Evolutionary conservation across 805 yeast genomes (phyloP), one percentile per base, ranked within the genome.

Genomic region (Huiozyma naganishii): DNA sequence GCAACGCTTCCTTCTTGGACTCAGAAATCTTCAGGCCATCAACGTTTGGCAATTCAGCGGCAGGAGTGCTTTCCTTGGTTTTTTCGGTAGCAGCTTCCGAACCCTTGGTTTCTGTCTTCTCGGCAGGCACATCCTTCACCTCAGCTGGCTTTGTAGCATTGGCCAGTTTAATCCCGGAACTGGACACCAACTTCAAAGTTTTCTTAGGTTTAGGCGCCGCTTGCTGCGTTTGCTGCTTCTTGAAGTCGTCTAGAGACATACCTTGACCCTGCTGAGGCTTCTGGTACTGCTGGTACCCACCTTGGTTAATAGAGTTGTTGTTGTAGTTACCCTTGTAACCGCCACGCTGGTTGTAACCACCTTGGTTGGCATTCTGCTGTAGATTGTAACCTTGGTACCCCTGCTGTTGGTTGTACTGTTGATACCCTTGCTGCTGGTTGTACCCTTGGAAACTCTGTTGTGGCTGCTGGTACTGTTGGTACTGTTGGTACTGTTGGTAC

Each of bases 181-280:
- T 74, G 29, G 80, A 65, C 33, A 80, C 79, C 60, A 83, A 70
- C 60, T 80, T 81, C 62, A 83, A 71, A 40, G 79, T 75, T 57
- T 71, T 79, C 70, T 82, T 84, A 38, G 83, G 81, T 59, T 74
- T 73, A 42, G 74, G 64, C 55, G 67, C 47, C 11, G 64, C 49
- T 36, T 45, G 43, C 51, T 60, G 53, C 45, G 71, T 64, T 58
- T 78, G 74, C 59, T 80, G 84, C 59, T 80, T 80, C 59, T 83
- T 81, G 67, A 78, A 86, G 52, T 85, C 95, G 43, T 87, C 94
- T 54, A 86, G 71, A 35, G 89, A 74, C 86, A 85, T 79, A 48
- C 79, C 80, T 54, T 69, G 70, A 35, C 56, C 62, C 47, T 61
- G 62, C 33, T 49, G 49, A 39, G 59, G 51, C 36, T 49, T 51